Evolutionary conservation across 139 green algal genomes (phyloP), one percentile per base, ranked within the genome.

Genomic region (Bryopsis sp.): DNA sequence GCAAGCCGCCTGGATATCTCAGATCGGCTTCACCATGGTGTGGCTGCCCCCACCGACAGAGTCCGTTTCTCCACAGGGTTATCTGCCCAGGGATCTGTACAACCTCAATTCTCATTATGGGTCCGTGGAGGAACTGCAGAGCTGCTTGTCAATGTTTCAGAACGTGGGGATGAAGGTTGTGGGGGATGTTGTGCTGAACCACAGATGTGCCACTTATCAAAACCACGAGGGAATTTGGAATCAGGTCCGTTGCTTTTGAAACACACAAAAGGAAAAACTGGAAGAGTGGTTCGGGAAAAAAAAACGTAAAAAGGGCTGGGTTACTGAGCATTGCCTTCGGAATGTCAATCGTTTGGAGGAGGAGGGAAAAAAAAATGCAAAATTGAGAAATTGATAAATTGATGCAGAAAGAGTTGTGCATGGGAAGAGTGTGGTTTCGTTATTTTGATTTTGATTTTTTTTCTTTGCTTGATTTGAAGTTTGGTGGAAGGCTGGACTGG

Each of bases 101-200:
- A 78, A 84, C 58, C 67, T 93, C 19, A 81, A 90, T 78, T 84
- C 73, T 39, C 43, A 76, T 39, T 93, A 93, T 73, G 86, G 88
- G 28, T 81, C 46, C 33, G 82, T 90, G 72, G 80, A 66, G 28
- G 85, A 90, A 64, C 77, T 94, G 67, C 62, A 78, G 19, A 64
- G 79, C 15, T 54, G 69, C 15, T 70, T 94, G 2, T 7, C 57
- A 0, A 57, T 58, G 26, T 63, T 90, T 48, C 77, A 88, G n/a
- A 47, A 79, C 37, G 70, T 70, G 3, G 76, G 74, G 47, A 64
- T 93, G 34, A 89, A 85, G 33, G 70, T 70, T 35, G 68, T 93
- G 2, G 86, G 81, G 26, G 86, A 94, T 76, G 86, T 90, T 39
- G 86, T 94, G 22, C 88, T 94, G 72, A 93, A 94, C 74, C 86